Base-by-base conservation (phyloP, 2,329 filamentous ascomycete species). In the Cladophialophora carrionii region DNA sequence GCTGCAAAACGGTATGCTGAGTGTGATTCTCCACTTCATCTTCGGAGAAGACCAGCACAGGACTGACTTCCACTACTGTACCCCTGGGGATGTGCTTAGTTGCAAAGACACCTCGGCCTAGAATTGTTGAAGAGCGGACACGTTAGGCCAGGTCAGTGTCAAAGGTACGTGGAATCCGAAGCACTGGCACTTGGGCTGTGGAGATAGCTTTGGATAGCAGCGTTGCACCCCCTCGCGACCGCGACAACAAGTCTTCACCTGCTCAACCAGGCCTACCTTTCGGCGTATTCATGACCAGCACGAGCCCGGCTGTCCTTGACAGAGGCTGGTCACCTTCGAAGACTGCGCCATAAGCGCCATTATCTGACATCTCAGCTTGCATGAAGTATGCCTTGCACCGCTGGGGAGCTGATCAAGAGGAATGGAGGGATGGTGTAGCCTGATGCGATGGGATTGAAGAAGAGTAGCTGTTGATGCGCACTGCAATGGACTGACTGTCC, bases 1-100 rank as follows among this genome's bases (percentile, higher is more conserved):
- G 81, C 68, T 80, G 80, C 3, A 85, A 71, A 0, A 75, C 75
- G 0, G 82, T 84, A 10, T 82, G 75, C 53, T 76, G 76, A 62
- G 83, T 79, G 66, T 83, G 76, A 2, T 73, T 63, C 57, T 70
- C 72, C 64, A 82, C 81, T 66, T 84, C 82, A 57, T 78, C 72
- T 3, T 75, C 59, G 4, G 76, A 75, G 32, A 85, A 74, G 5
- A 84, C 70, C 3, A 85, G 49, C 24, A 74, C 73, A 4, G 73
- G 73, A 52, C 66, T 69, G 37, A 72, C 63, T 17, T 74, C 73
- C 53, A 73, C 53, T 17, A 74, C 64, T 20, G 72, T 71, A 14
- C 69, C 65, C 46, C 61, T 62, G 20, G 68, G 37, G 31, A 73
- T 74, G 34, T 63, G 55, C 29, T 66, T 48, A 3, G 71, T 70